Percentiles rank a stretch among this genome's conserved stretches.
These are phyloP conservation scores for Phytophthora pisi DNA, from an alignment of 352 stramenopile genomes.

Conservation along the genomic window DNA sequence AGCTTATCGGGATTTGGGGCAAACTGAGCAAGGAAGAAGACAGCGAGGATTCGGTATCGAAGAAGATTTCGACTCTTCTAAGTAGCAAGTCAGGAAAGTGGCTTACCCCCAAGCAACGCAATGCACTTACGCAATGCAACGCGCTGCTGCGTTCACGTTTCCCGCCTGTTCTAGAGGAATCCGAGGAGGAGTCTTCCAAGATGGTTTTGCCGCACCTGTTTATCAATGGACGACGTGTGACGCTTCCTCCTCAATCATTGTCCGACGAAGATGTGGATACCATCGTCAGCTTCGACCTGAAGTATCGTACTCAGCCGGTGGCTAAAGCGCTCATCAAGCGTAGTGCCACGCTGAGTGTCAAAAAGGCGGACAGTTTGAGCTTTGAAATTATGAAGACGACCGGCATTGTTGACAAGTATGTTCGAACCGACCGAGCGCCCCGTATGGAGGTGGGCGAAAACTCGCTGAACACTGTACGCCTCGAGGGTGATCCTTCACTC, in stretches of 20 bases:
- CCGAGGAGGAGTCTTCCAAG: conserved; percentile 20
- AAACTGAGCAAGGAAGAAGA: conserved; percentile 30
- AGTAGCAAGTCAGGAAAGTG: conserved; percentile 29
- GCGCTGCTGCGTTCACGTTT: conserved; percentile 49
- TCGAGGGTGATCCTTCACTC: conserved; percentile 59
- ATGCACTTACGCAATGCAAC: conserved; percentile 47
- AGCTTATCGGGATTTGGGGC: conserved; percentile 53
- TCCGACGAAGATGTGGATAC: conserved; percentile 66
- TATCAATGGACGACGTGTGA: conserved; percentile 74
- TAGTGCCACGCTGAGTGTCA: conserved; percentile 45
- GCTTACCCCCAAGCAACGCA: conserved; percentile 32
- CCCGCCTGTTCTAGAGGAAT: conserved; percentile 27
- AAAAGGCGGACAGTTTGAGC: conserved; percentile 66
- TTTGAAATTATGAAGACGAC: conserved; percentile 79
- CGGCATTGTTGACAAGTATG: conserved; percentile 79
- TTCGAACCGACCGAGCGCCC: conserved; percentile 50
- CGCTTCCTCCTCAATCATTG: conserved; percentile 56
- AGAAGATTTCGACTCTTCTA: conserved; percentile 31
- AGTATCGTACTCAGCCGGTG: conserved; percentile 70
- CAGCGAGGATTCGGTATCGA: conserved; percentile 24
- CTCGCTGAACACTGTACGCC: conserved; percentile 41
- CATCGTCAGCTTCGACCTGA: conserved; percentile 73
- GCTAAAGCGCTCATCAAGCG: conserved; percentile 77
- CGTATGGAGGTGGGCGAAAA: conserved; percentile 43
- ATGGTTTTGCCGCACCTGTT: conserved; percentile 50